Evolutionary conservation across 1,284 basidiomycete genomes (phyloP), one percentile per base, ranked within the genome.

Genomic region (Caloboletus firmus): DNA sequence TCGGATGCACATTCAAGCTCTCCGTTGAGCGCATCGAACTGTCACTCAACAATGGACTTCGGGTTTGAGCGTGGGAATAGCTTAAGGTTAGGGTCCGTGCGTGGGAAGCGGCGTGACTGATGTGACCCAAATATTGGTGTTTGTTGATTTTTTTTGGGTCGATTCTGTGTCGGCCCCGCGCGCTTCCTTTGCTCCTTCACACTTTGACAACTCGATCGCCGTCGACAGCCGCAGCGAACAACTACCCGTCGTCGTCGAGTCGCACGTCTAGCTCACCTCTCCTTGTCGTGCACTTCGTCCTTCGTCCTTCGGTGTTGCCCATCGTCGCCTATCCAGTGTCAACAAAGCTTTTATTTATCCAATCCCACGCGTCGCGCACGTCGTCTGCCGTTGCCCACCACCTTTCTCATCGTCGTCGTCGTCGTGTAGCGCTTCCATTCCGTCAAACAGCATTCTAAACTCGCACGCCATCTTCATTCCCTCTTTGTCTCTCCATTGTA

Each of bases 91-190:
- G 59, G 75, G 72, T 72, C 72, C 64, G 72, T 74, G 72, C 72
- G 75, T 73, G 74, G 60, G 74, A 74, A 65, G n/a, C 0, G 0
- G 30, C 39, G 71, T 69, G 66, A 72, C 70, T 24, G 20, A 53
- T 59, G 71, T 71, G 71, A 74, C 67, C 60, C 73, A 73, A 71
- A 73, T 73, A 72, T 67, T 73, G 61, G 70, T 59, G 70, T 68
- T 70, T 67, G 69, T 71, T 71, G 64, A 65, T 51, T 72, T 73
- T 72, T 69, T 72, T 71, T 60, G 52, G 69, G 65, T 68, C 64
- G 67, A 71, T 71, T 71, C 70, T 73, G 65, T 52, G 68, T 74
- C 72, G 74, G 74, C 72, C 73, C 72, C 74, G 74, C 72, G 74
- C 72, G 74, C 74, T 72, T 71, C 70, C 71, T 73, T 69, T 72